Base-by-base conservation (phyloP, 2,329 filamentous ascomycete genomes). In the Fusarium sp. region DNA sequence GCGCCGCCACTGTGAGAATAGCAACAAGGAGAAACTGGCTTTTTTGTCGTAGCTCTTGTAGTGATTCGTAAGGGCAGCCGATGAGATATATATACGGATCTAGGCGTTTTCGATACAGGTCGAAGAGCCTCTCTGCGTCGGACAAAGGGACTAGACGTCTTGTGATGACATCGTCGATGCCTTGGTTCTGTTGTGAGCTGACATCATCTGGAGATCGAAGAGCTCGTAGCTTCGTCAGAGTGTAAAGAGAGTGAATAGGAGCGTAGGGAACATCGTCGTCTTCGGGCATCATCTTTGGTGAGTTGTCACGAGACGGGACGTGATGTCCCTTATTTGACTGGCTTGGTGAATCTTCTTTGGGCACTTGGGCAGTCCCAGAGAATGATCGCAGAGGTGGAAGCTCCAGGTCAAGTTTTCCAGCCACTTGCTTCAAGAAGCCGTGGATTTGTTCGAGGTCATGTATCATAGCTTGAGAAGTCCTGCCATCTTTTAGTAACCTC, bases 21-120 rank as follows among this genome's bases (percentile, higher is more conserved):
- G 81, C 81, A 9, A 82, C 82, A 0, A 84, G 81, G 11, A 87
- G 75, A 6, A 86, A 73, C 0, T 82, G 79, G 10, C 84, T 87
- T n/a, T 79, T 78, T 15, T 81, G 78, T 27, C 84, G 79, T 10
- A 86, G 73, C 2, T 78, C 80, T 1, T 78, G 77, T 11, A 85
- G 71, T 35, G 79, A 78, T 9, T 74, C 72, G 57, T 83, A 81
- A 11, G 79, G 77, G 10, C 81, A 73, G 9, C 82, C 79, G 11
- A 83, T 80, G 2, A 78, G 77, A 50, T 81, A 84, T 39, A 84
- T 77, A 32, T 80, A 78, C 36, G 80, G 77, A 50, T 83, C 82
- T 53, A 83, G 77, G 0, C 76, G 78, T 42, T 79, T 75, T 50
- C 76, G 78, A 59, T 82, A 84, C 32, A 82, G 76, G 3, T 73